Conservation (phyloP, 2,329 filamentous ascomycete genomes). For the Escovopsis sp. region DNA sequence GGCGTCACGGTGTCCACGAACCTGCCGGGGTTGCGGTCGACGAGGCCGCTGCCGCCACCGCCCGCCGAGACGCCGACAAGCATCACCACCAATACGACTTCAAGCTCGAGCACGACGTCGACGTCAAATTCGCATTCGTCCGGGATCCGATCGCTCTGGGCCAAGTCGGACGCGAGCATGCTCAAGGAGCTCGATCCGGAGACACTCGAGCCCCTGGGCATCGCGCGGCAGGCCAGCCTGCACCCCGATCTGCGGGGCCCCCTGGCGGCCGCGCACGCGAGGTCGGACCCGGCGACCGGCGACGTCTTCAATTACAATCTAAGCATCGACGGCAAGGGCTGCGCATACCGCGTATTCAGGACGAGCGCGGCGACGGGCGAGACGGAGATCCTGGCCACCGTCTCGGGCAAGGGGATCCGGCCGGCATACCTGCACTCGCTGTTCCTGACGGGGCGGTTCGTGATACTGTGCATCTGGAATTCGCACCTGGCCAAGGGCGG, state of each 20-base stretch:
- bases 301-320: constrained; percentile 65
- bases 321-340: constrained; percentile 31
- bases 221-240: constrained; percentile 37
- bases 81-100: too few relatives aligned
- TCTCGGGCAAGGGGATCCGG: constrained; percentile 22
- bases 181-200: constrained; percentile 47
- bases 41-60: too few relatives aligned
- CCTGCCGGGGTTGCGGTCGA: not conserved
- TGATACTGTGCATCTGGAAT: constrained; percentile 54
- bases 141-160: not conserved
- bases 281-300: constrained; percentile 49
- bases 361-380: constrained; percentile 43
- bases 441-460: constrained; percentile 48
- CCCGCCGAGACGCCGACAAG: too few relatives aligned
- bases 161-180: constrained; percentile 32
- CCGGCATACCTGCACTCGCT: constrained; percentile 59
- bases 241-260: constrained; percentile 51
- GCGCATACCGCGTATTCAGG: constrained; percentile 49
- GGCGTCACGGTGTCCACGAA: not conserved
- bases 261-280: constrained; percentile 49
- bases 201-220: constrained; percentile 51
- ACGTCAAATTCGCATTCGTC: too few relatives aligned
- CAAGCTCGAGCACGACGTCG: too few relatives aligned
- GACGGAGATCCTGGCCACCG: constrained; percentile 50
- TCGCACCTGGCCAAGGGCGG: constrained; percentile 39